These are phyloP conservation scores for Chytridiales sp. DNA, from an alignment of 371 early-diverging fungal genomes.

Conservation along the genomic window DNA sequence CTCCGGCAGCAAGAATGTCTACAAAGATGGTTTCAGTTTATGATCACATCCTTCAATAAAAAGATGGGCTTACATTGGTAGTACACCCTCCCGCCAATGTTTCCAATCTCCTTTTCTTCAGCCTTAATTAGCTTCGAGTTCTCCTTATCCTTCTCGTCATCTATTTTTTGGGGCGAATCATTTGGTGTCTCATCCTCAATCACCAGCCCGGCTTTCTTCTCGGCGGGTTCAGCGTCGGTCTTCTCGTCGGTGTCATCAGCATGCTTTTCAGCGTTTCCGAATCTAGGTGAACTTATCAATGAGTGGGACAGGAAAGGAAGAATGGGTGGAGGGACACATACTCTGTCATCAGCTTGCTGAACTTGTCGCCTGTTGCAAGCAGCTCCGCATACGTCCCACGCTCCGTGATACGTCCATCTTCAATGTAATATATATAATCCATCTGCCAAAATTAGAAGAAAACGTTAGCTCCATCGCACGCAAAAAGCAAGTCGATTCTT, in stretches of 20 bases:
- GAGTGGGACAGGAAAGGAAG: neutral
- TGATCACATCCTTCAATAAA: neutral
- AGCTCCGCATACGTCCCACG: slow-evolving; percentile 56
- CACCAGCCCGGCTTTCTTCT: slow-evolving; percentile 3
- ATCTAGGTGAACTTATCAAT: neutral
- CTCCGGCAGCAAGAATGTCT: slow-evolving; percentile 13
- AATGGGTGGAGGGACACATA: slow-evolving; percentile 2
- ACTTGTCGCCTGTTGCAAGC: slow-evolving; percentile 45
- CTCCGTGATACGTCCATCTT: slow-evolving; percentile 56
- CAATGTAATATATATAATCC: slow-evolving; percentile 55
- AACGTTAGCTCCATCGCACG: neutral
- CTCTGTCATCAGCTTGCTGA: slow-evolving; percentile 20
- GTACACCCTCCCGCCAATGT: neutral
- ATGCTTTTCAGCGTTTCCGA: neutral
- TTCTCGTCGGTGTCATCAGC: slow-evolving; percentile 1
- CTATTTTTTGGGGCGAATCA: neutral
- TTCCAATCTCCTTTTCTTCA: neutral
- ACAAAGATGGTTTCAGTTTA: neutral
- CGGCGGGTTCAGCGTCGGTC: slow-evolving; percentile 29
- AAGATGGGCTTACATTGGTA: slow-evolving; percentile 1
- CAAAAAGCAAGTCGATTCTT: neutral
- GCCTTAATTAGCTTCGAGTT: neutral
- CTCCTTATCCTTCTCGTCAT: slow-evolving; percentile 27
- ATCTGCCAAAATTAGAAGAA: slow-evolving; percentile 20
- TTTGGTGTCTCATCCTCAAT: neutral